Percentiles rank a stretch among this genome's conserved stretches.
These are phyloP conservation scores for Platanus orientalis DNA, from an alignment of 164 flowering plant genomes.

Conservation along the genomic window DNA sequence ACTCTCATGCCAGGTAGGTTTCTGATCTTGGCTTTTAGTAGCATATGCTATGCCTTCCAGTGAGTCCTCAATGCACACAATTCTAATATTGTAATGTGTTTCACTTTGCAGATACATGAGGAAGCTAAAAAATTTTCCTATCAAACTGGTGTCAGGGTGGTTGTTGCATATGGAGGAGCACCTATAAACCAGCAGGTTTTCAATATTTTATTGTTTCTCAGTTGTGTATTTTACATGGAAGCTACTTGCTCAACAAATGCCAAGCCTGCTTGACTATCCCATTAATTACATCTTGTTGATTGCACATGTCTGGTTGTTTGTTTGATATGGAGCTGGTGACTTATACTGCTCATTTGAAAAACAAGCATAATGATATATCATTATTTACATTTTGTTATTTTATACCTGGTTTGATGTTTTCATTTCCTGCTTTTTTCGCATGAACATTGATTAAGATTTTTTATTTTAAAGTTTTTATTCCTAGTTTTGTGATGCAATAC, in stretches of 20 bases:
- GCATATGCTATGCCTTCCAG: not conserved
- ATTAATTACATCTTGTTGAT: no score
- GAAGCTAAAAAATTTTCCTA: constrained; percentile 62
- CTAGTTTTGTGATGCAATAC: no score
- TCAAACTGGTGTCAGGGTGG: constrained; percentile 60
- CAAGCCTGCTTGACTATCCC: no score
- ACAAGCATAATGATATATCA: no score
- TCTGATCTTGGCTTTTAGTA: not conserved
- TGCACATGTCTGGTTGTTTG: no score
- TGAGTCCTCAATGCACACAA: not conserved
- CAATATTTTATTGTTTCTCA: not conserved
- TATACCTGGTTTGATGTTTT: no score
- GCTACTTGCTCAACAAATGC: not conserved
- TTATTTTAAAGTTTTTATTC: no score
- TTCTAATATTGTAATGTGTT: not conserved
- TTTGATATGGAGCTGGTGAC: no score
- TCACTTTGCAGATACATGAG: constrained; percentile 44
- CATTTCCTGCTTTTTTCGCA: no score
- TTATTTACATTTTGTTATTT: no score
- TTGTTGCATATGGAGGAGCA: constrained; percentile 69
- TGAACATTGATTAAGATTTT: no score
- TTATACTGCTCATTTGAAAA: no score
- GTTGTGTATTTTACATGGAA: not conserved
- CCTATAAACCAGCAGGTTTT: constrained; percentile 59
- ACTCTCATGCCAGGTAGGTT: constrained; percentile 61